Evolutionary conservation across 495 filamentous ascomycete genomes (phyloP).

Genomic region (Baudoinia panamericana): DNA sequence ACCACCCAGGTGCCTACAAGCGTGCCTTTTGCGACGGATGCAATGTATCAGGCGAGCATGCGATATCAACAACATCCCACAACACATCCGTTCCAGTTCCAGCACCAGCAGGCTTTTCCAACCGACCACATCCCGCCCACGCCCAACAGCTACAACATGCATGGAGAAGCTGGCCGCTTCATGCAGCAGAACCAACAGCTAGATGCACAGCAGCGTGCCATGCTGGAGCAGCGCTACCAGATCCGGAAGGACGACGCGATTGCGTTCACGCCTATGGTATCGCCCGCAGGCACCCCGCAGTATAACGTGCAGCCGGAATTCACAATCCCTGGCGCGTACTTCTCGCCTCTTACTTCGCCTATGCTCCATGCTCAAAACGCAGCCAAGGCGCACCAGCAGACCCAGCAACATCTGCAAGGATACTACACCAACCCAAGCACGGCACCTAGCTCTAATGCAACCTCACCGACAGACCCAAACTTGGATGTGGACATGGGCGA

Average conservation of each 20-base stretch:
- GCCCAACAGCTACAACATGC: constrained; percentile 83
- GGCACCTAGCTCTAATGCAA: constrained; percentile 24
- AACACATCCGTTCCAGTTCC: constrained; percentile 5
- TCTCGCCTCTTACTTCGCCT: constrained; percentile 86
- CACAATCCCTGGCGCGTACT: constrained; percentile 73
- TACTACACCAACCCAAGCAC: constrained; percentile 17
- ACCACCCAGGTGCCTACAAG: constrained; percentile 1
- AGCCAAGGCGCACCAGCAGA: constrained; percentile 7
- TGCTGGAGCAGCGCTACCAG: constrained; percentile 57
- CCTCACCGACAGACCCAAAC: constrained; percentile 26
- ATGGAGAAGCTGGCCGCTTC: constrained; percentile 46
- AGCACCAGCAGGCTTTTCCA: constrained; percentile 10
- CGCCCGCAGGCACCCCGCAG: constrained; percentile 84
- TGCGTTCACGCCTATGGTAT: constrained; percentile 86
- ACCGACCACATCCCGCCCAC: constrained; percentile 58
- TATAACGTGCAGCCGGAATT: constrained; percentile 69
- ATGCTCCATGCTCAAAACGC: constrained; percentile 68
- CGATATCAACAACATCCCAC: constrained; percentile 7
- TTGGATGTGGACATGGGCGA: constrained; percentile 24
- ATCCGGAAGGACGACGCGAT: constrained; percentile 75
- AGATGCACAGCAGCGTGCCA: constrained; percentile 48
- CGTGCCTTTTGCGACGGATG: constrained; percentile 7
- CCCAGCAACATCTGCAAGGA: constrained; percentile 9
- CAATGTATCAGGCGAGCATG: constrained; percentile 12
- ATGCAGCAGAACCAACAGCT: constrained; percentile 42